Conservation (phyloP, 1,284 basidiomycete genomes). For the Butyriboletus regius region DNA sequence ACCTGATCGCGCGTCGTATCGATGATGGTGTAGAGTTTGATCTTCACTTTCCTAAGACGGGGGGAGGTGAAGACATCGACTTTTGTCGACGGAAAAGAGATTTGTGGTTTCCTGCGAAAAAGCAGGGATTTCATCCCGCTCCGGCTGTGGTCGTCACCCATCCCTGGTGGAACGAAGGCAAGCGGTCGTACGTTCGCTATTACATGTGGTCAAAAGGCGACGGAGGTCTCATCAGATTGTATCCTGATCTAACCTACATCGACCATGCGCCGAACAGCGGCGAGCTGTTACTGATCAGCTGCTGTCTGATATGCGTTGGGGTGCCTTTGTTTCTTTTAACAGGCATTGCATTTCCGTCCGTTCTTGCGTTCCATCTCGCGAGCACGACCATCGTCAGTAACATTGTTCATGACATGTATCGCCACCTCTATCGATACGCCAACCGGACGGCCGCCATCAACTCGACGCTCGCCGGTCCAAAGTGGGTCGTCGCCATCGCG, state of each 20-base stretch:
- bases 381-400: conserved; percentile 38
- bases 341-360: conserved; percentile 4
- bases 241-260: conserved; percentile 42
- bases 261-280: conserved; percentile 47
- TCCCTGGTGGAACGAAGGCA: conserved; percentile 52
- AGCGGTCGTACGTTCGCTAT: conserved; percentile 47
- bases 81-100: conserved; percentile 48
- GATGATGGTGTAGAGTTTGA: conserved; percentile 43
- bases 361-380: conserved; percentile 23
- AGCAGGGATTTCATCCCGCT: conserved; percentile 44
- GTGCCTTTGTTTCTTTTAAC: conserved; percentile 12
- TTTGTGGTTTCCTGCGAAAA: conserved; percentile 32
- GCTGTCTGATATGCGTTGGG: conserved; percentile 11
- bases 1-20: conserved; percentile 45
- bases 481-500: conserved; percentile 39
- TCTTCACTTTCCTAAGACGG: conserved; percentile 51
- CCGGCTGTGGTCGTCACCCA: conserved; percentile 46
- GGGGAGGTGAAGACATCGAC: conserved; percentile 59
- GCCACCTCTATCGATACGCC: conserved; percentile 40
- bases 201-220: conserved; percentile 57
- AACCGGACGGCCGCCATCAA: conserved; percentile 32
- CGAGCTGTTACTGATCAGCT: conserved; percentile 38
- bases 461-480: conserved; percentile 32
- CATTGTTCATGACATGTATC: conserved; percentile 42
- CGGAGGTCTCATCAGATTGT: conserved; percentile 43